Evolutionary conservation across 164 flowering plant genomes (phyloP), one percentile per base, ranked within the genome.

Genomic region (Umbilicus rupestris): DNA sequence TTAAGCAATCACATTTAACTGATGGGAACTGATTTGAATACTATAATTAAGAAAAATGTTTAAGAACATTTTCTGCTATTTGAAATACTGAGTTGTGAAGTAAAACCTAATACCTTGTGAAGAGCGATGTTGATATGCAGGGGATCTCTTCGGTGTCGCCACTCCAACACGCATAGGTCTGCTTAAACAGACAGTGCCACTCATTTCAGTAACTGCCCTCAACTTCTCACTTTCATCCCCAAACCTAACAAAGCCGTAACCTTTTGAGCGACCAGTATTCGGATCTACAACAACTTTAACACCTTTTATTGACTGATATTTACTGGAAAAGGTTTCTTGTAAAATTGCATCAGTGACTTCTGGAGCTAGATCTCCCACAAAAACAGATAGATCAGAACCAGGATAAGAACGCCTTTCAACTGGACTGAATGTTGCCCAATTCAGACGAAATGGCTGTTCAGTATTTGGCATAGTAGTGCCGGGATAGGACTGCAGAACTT

Each of bases 221-320:
- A 87, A 70, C 75, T 71, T 80, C 79, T 87, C 89, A 75, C 57
- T 82, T 65, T 87, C 92, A 76, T 87, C 92, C 16, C 84, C 78
- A 76, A 87, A 87, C 71, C 89, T 83, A 49, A 77, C 84, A 75
- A 85, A 86, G 19, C 88, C 87, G 72, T 86, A 86, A 22, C 91
- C 91, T 77, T 86, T 86, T 44, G 91, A 75, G 26, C 83, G 84
- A 7, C 90, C 90, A 64, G 84, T 84, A 65, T 76, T 82, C 7
- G 81, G 37, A 80, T 86, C 90, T 65, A 78, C 74, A 22, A 86
- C 85, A 64, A 86, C 90, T 66, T 84, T 84, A 29, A 88, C 90
- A 45, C 82, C 86, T 71, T 78, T 84, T 39, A 81, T 80, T 70
- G 90, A 86, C 35, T 80, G 75, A 70, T 70, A 86, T 68, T 74